These are phyloP conservation scores for Solanum sejunctum DNA, from an alignment of 257 asterid genomes.

Conservation along the genomic window DNA sequence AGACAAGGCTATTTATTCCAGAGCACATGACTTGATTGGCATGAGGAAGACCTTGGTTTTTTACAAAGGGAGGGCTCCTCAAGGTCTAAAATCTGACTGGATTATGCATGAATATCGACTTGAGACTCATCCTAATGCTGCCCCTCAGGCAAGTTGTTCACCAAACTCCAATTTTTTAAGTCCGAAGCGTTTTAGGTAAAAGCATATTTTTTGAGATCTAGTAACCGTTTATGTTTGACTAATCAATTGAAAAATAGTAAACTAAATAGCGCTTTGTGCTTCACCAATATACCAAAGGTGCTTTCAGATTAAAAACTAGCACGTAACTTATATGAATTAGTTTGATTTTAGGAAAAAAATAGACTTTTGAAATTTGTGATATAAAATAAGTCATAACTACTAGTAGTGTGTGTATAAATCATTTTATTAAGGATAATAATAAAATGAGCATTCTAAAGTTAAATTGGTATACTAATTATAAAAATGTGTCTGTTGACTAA, in stretches of 20 bases:
- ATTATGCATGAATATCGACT: conserved; percentile 93
- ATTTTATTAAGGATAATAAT: too few relatives aligned
- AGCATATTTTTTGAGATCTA: not conserved
- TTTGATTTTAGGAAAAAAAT: too few relatives aligned
- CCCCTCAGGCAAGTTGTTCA: conserved; percentile 52
- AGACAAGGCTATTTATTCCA: conserved; percentile 79
- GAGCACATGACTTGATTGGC: conserved; percentile 53
- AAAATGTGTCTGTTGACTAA: too few relatives aligned
- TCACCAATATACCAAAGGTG: not conserved
- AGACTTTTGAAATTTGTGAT: too few relatives aligned
- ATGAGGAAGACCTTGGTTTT: conserved; percentile 89
- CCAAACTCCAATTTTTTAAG: too few relatives aligned
- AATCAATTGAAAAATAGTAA: not conserved
- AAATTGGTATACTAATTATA: too few relatives aligned
- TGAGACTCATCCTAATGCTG: conserved; percentile 65
- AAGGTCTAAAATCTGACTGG: conserved; percentile 90
- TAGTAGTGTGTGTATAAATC: too few relatives aligned
- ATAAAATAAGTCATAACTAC: too few relatives aligned
- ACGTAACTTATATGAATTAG: too few relatives aligned
- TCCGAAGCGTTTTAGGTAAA: not conserved
- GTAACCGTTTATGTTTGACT: not conserved
- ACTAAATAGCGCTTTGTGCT: not conserved
- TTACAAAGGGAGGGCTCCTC: conserved; percentile 86
- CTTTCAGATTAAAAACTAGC: fast-evolving
- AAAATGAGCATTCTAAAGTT: too few relatives aligned